phyloP scores from a whole-genome alignment of 495 filamentous ascomycete genomes.

The Penicillium simplicissimum region DNA sequence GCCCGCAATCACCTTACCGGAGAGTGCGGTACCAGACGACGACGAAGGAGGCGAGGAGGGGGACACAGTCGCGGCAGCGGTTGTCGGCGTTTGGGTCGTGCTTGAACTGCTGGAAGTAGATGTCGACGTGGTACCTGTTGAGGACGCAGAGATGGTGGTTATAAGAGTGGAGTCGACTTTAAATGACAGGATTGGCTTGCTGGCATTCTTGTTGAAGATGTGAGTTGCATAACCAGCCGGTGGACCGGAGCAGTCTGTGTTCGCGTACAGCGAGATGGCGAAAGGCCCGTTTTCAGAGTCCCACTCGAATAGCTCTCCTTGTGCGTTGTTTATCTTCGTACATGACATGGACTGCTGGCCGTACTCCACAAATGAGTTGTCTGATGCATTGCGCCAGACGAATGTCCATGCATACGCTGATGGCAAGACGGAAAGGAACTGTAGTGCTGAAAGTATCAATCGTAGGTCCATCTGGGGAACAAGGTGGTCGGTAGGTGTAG shows the following conservation, averaged over 20 bases:
- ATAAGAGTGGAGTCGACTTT: constrained; percentile 12
- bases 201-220: constrained; percentile 11
- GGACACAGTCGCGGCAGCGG: background rate
- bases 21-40: background rate
- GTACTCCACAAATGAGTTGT: constrained; percentile 13
- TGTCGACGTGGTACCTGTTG: background rate
- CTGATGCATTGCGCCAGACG: constrained; percentile 15
- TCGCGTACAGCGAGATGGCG: constrained; percentile 11
- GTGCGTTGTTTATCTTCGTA: constrained; percentile 6
- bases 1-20: constrained; percentile 10
- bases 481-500: background rate
- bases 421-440: constrained; percentile 1
- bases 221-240: constrained; percentile 8
- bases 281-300: constrained; percentile 13
- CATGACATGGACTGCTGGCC: constrained; percentile 3
- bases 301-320: constrained; percentile 12
- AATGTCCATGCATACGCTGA: constrained; percentile 9
- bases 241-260: constrained; percentile 11
- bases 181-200: constrained; percentile 10
- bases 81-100: background rate
- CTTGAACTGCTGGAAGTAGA: background rate
- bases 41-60: constrained; percentile 5
- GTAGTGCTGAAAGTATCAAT: background rate
- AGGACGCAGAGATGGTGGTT: background rate
- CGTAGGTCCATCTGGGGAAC: constrained; percentile 1